Evolutionary conservation across 2,329 filamentous ascomycete genomes (phyloP), one percentile per base, ranked within the genome.

Genomic region (Acrodontium crateriforme): DNA sequence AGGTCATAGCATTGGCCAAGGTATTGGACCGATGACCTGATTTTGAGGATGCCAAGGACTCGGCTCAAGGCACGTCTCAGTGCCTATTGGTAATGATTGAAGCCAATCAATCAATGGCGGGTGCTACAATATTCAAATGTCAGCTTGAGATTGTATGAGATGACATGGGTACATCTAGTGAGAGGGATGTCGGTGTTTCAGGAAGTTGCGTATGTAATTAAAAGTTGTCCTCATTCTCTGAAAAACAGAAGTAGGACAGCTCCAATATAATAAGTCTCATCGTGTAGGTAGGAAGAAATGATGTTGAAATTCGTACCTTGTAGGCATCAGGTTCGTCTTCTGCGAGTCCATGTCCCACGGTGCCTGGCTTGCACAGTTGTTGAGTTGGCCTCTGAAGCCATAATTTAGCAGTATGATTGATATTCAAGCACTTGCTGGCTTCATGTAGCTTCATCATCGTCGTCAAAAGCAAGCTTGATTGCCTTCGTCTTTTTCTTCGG

Each of bases 391-490:
- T 28, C 10, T 22, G 20, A 12, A 10, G 20, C 20, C 8, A 4
- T 22, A n/a, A 8, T 12, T n/a, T 4, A 4, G 10, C 20, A 22
- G 20, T n/a, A 22, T 22, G 4, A 22, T 6, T 4, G 5, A 25
- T 6, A 15, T 25, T n/a, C 7, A 9, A 3, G 32, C 32, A 32
- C n/a, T 29, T 4, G 20, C 20, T 22, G 5, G 13, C 20, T 5
- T 22, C 13, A 4, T 8, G 4, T 8, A 22, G n/a, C 36, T 10
- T 29, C 41, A 7, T 47, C 47, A 11, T 47, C 47, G n/a, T 50
- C 43, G 14, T 47, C 45, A 29, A 54, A 54, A 2, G 48, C 45
- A 8, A 54, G 41, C 31, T 51, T 53, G 34, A 53, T 44, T 16
- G 44, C 37, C 32, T 52, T 53, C 4, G 37, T 24, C 30, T 50